A percentile compares a stretch with the other conserved stretches of the same genome.
phyloP scores from a whole-genome alignment of 495 filamentous ascomycete species.

The Neurospora sublineolata region DNA sequence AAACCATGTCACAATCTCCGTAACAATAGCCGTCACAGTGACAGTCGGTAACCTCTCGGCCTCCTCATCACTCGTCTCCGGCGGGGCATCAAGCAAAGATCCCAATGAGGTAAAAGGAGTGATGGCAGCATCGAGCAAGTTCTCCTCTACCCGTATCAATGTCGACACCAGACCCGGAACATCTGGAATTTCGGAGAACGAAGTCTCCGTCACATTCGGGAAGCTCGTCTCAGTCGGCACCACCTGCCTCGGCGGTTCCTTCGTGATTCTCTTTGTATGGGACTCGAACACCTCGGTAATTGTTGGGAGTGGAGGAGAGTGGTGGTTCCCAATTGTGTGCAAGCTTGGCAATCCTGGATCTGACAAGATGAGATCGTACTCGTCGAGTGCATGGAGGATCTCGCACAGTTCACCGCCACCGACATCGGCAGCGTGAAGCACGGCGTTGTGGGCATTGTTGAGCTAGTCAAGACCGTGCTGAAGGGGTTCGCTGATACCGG shows the following conservation, averaged over 20 bases:
- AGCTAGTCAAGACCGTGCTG: slow-evolving; percentile 5
- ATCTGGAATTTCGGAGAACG: background rate
- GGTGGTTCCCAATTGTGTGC: slow-evolving; percentile 10
- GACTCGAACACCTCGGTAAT: slow-evolving; percentile 6
- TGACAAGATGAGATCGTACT: slow-evolving; percentile 8
- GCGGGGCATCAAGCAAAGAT: background rate
- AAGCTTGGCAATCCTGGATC: slow-evolving; percentile 5
- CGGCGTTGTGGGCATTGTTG: slow-evolving; percentile 6
- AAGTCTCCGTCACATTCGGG: background rate
- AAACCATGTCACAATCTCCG: background rate
- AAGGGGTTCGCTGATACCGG: slow-evolving; percentile 3
- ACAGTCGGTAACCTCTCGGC: background rate
- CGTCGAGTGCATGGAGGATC: slow-evolving; percentile 5
- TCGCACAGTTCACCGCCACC: slow-evolving; percentile 6
- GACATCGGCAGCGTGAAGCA: slow-evolving; percentile 5
- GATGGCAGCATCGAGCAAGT: background rate
- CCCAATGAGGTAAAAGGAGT: background rate
- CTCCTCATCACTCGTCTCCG: background rate
- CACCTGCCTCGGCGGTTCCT: slow-evolving; percentile 4
- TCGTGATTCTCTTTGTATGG: slow-evolving; percentile 7
- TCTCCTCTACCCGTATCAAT: background rate
- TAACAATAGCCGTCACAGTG: background rate
- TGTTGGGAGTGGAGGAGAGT: slow-evolving; percentile 6
- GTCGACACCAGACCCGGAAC: background rate
- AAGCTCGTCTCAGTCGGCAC: slow-evolving; percentile 6